Conservation (phyloP, 768 basidiomycete genomes). For the Daedaleopsis sinensis region DNA sequence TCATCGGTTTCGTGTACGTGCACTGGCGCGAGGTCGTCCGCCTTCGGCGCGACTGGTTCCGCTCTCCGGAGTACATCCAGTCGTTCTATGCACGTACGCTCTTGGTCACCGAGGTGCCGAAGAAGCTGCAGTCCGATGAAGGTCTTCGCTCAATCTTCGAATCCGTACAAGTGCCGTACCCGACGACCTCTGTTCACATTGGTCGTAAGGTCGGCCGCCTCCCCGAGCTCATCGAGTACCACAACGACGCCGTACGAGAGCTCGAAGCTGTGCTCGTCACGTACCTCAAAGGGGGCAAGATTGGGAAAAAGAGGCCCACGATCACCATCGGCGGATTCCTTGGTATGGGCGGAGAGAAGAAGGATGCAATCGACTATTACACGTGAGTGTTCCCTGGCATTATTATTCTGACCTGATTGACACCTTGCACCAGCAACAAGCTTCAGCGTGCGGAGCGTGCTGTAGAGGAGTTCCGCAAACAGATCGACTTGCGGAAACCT, state of each 20-base stretch:
- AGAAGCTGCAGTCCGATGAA: conserved; percentile 81
- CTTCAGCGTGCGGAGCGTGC: conserved; percentile 68
- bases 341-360: conserved; percentile 82
- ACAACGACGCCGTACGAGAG: conserved; percentile 92
- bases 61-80: conserved; percentile 83
- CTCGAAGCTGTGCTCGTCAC: conserved; percentile 88
- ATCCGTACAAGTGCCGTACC: conserved; percentile 74
- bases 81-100: conserved; percentile 95
- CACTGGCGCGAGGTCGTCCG: conserved; percentile 81
- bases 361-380: conserved; percentile 93
- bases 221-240: conserved; percentile 88
- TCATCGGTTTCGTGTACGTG: conserved; percentile 69
- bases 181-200: conserved; percentile 89
- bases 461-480: conserved; percentile 71
- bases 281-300: conserved; percentile 82
- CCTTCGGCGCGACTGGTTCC: conserved; percentile 87
- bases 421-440: conserved; percentile 37
- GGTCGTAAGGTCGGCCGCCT: conserved; percentile 86
- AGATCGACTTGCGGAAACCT: conserved; percentile 74
- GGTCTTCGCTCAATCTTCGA: conserved; percentile 81
- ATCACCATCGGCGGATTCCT: conserved; percentile 78
- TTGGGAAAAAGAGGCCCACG: conserved; percentile 81
- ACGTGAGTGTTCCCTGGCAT: conserved; percentile 57
- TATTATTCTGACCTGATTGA: conserved; percentile 2
- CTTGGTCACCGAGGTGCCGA: conserved; percentile 77